phyloP scores from a whole-genome alignment of 106 monocot genomes.

The Alisma plantagoaquatica region DNA sequence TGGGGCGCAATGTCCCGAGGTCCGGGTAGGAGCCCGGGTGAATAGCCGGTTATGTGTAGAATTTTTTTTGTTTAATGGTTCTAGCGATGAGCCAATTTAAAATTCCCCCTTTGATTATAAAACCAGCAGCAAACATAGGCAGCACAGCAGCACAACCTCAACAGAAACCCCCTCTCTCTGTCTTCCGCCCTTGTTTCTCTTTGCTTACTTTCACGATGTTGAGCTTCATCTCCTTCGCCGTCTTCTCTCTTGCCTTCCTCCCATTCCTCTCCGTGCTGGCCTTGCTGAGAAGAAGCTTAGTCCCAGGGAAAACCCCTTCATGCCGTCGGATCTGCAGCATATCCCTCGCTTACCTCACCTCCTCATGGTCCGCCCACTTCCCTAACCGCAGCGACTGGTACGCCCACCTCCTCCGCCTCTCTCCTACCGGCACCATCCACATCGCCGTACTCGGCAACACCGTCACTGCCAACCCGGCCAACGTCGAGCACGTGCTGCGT shows the following conservation, averaged over 20 bases:
- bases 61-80: no score
- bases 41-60: no score
- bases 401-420: slow-evolving; percentile 13
- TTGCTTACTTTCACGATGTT: no score
- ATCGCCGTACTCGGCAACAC: slow-evolving; percentile 8
- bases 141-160: no score
- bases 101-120: no score
- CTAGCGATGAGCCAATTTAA: no score
- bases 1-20: no score
- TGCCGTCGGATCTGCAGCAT: slow-evolving; percentile 45
- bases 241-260: slow-evolving; percentile 1
- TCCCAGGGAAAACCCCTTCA: no score
- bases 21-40: no score
- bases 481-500: slow-evolving; percentile 10
- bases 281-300: not conserved
- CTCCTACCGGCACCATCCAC: slow-evolving; percentile 14
- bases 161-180: no score
- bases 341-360: slow-evolving; percentile 27
- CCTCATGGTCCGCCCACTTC: not conserved
- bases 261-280: slow-evolving; percentile 18
- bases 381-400: slow-evolving; percentile 13
- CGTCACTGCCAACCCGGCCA: slow-evolving; percentile 6
- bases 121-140: no score
- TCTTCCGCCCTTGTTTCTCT: no score
- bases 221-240: slow-evolving; percentile 20